phyloP scores from a whole-genome alignment of 192 early-diverging fungal species.

The Chytriomyces sp. region DNA sequence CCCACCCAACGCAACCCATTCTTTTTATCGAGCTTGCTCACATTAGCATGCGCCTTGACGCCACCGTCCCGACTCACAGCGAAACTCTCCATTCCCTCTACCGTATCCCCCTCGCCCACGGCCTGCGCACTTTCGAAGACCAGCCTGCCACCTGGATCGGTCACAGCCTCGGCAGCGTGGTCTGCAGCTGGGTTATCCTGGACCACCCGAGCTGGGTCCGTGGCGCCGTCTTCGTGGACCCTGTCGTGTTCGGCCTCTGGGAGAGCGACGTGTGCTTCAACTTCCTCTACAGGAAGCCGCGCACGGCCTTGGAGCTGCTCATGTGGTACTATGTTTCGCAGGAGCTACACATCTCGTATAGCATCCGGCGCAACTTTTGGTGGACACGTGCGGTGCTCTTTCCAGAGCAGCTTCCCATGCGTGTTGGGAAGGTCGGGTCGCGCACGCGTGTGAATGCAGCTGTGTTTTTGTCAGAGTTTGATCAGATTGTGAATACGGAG shows the following conservation, averaged over 20 bases:
- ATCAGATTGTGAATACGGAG: slow-evolving; percentile 25
- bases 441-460: background rate
- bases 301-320: slow-evolving; percentile 35
- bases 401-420: slow-evolving; percentile 35
- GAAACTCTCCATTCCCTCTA: too few relatives aligned
- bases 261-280: slow-evolving; percentile 66
- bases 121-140: too few relatives aligned
- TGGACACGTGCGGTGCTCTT: slow-evolving; percentile 42
- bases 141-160: slow-evolving; percentile 70
- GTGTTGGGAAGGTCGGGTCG: background rate
- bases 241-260: slow-evolving; percentile 67
- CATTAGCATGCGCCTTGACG: too few relatives aligned
- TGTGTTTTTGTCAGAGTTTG: slow-evolving; percentile 17
- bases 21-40: too few relatives aligned
- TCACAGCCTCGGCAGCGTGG: slow-evolving; percentile 64
- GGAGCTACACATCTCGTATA: slow-evolving; percentile 66
- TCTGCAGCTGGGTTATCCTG: slow-evolving; percentile 58
- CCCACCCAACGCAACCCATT: too few relatives aligned
- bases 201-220: slow-evolving; percentile 43
- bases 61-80: too few relatives aligned
- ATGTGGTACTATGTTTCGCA: slow-evolving; percentile 62
- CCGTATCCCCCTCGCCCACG: too few relatives aligned
- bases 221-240: slow-evolving; percentile 63
- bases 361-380: slow-evolving; percentile 50
- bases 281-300: slow-evolving; percentile 39